phyloP scores from a whole-genome alignment of 1,139 yeast species.

The Scheffersomyces stambukii region DNA sequence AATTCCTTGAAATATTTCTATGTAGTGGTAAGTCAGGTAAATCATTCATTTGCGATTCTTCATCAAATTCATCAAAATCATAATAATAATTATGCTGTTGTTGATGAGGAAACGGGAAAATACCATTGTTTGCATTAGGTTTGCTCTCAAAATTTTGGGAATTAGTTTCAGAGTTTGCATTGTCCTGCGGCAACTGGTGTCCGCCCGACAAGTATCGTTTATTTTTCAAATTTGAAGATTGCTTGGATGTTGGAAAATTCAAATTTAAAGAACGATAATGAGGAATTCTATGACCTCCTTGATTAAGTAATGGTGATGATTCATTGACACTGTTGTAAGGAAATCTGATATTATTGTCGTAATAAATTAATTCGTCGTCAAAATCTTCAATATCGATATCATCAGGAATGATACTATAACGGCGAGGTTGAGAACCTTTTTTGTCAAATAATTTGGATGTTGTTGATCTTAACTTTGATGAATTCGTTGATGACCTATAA shows the following conservation, averaged over 20 bases:
- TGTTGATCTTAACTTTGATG: slow-evolving; percentile 54
- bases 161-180: too few species aligned
- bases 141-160: slow-evolving; percentile 28
- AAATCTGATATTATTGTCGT: slow-evolving; percentile 26
- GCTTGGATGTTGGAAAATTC: slow-evolving; percentile 24
- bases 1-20: slow-evolving; percentile 7
- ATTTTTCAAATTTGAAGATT: slow-evolving; percentile 20
- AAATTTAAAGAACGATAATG: slow-evolving; percentile 43
- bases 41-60: slow-evolving; percentile 24
- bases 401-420: slow-evolving; percentile 70
- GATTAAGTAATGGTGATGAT: slow-evolving; percentile 30
- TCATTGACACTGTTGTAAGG: slow-evolving; percentile 21
- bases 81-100: slow-evolving; percentile 28
- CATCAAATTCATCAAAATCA: slow-evolving; percentile 42
- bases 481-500: slow-evolving; percentile 26
- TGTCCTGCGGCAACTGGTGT: slow-evolving; percentile 15
- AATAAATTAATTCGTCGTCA: slow-evolving; percentile 51
- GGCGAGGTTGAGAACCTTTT: slow-evolving; percentile 65
- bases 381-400: slow-evolving; percentile 65
- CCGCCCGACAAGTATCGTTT: slow-evolving; percentile 39
- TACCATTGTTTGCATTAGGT: slow-evolving; percentile 10
- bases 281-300: slow-evolving; percentile 36
- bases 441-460: slow-evolving; percentile 69
- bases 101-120: slow-evolving; percentile 29
- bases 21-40: slow-evolving; percentile 12